Evolutionary conservation across 75 land plant genomes (phyloP), one percentile per base, ranked within the genome.

Genomic region (Cunninghamia lanceolata): DNA sequence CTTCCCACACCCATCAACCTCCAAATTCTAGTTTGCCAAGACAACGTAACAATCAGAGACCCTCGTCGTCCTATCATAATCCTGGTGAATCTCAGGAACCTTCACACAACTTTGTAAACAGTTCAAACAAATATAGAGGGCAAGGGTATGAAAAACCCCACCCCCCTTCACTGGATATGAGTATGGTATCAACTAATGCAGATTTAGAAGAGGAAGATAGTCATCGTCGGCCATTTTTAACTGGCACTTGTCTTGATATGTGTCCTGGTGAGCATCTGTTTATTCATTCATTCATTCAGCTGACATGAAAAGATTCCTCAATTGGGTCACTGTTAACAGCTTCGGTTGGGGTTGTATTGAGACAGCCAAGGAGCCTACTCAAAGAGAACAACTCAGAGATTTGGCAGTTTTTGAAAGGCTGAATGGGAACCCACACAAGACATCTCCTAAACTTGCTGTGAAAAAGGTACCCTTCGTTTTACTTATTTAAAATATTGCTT

Each of bases 371-470:
- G 99, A 98, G 84, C 89, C 96, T 80, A 88, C 87, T 11, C 94
- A 95, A 84, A 89, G 99, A 9, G 95, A 96, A 82, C 86, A 95
- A 84, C 93, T 98, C 1, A 87, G 96, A 86, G 99, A 98, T 88
- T 89, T 98, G 46, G 91, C 99, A 52, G 91, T 96, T 17, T 98
- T 96, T 91, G 99, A 98, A 86, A 94, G 99, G 82, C 50, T 95
- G 66, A 73, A 96, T 92, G 96, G 95, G n/a, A 85, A 96, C 91
- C 91, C 94, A 86, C 59, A 87, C 4, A 94, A 85, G 84, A 91
- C 99, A 63, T 94, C 99, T 59, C 85, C 92, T 30, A 73, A 34
- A 19, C 93, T 96, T 54, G 99, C 99, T 84, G 99, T 98, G 3
- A 98, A 98, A 83, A 98, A 98, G 99, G 99, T 97, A 83, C 40